phyloP scores from a whole-genome alignment of 345 rosid genomes.

The Aquilaria malaccensis region DNA sequence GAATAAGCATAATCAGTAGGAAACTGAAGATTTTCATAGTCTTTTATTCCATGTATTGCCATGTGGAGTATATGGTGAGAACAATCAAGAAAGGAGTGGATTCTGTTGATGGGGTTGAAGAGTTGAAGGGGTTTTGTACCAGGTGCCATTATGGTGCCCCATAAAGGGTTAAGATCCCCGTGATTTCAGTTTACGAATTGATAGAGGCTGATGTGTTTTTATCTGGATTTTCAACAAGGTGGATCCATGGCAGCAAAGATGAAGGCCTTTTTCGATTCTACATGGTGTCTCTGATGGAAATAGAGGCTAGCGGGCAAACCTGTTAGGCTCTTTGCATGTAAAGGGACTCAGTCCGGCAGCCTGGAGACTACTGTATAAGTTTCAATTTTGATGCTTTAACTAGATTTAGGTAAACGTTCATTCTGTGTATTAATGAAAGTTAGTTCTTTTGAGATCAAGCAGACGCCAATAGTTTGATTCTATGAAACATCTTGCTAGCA shows the following conservation, averaged over 20 bases:
- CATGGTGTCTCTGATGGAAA: conserved; percentile 40
- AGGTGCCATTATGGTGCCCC: conserved; percentile 48
- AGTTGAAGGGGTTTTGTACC: too few relatives aligned
- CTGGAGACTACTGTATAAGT: too few relatives aligned
- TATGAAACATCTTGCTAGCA: too few relatives aligned
- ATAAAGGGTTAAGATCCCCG: conserved; percentile 45
- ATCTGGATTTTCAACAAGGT: conserved; percentile 67
- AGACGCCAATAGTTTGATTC: too few relatives aligned
- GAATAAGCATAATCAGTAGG: not conserved
- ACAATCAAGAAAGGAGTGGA: conserved; percentile 52
- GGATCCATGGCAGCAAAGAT: conserved; percentile 72
- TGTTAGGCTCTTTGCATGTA: conserved; percentile 36
- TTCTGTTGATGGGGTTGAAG: conserved; percentile 23
- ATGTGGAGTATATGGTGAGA: conserved; percentile 55
- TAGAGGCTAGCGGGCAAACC: conserved; percentile 31
- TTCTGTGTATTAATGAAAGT: too few relatives aligned
- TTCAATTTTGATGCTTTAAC: too few relatives aligned
- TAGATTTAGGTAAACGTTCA: too few relatives aligned
- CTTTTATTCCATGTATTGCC: conserved; percentile 29
- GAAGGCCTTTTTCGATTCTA: conserved; percentile 43
- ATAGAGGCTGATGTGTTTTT: conserved; percentile 50
- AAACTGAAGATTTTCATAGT: conserved; percentile 32
- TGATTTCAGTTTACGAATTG: conserved; percentile 32
- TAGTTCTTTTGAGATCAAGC: too few relatives aligned
- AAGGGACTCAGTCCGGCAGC: too few relatives aligned